Base-by-base conservation (phyloP, 202 grass and related monocot genomes). In the Musa balbisiana region DNA sequence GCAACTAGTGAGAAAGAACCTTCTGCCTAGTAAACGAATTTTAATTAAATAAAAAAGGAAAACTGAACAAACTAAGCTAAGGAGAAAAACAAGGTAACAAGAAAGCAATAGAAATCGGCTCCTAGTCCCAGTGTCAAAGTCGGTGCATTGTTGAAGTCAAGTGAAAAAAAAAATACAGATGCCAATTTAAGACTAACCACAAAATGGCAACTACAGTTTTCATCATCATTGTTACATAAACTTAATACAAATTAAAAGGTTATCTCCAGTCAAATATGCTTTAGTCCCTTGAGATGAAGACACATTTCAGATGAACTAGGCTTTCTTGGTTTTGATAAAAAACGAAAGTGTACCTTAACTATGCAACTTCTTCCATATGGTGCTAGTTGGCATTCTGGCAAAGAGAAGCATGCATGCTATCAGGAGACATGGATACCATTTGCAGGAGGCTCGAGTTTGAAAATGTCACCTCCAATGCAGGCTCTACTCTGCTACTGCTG, bases 371-470 rank as follows among this genome's bases (percentile, higher is more conserved):
- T 16, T 60, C 6, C 8, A 0, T 2, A 26, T 9, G 63, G 67
- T 21, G 16, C 67, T 70, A 70, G 51, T 74, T 74, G 14, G 72
- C 52, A 74, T 74, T 74, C 17, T 58, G 21, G 4, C 3, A 22
- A 73, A 73, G 23, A 26, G 53, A 73, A 73, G 13, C 52, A 23
- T 74, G 81, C 62, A 90, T 67, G 0, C 87, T 83, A 19, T 98
- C 95, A 4, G 91, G 91, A 70, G 95, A 98, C 89, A 92, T 98
- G n/a, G 91, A 98, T 82, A 93, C 93, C 91, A 98, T 98, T 83
- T 94, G 95, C 55, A 94, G 85, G 26, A 98, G 85, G 85, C 94
- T 94, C 2, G 91, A 98, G 79, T 83, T 94, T 0, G 91, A 98
- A 79, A 94, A 94, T 5, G 91, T 92, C 69, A 90, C 89, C 71